Base-by-base conservation (phyloP, 78 protist species). In the Dictyostelium brefeldianum region DNA sequence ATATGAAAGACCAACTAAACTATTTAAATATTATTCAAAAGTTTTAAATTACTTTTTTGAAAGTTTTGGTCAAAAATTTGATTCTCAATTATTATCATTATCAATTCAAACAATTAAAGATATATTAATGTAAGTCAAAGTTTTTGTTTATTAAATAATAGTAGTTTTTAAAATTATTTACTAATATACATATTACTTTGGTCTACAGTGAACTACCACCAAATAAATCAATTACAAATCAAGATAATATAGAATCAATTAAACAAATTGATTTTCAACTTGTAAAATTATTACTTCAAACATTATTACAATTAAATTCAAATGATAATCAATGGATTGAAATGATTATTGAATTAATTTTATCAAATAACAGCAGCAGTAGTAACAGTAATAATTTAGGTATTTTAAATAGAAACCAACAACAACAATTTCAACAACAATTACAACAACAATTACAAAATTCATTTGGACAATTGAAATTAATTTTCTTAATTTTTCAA, bases 241-340 rank as follows among this genome's bases (percentile, higher is more conserved):
- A 62, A 22, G 70, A n/a, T 11, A 62, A 62, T 62, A 62, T 62
- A 62, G 70, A 62, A 25, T 62, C 12, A 62, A 62, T 62, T 22
- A 62, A 36, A 36, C 43, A 36, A 36, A 36, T 36, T 36, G 43
- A 36, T 36, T 36, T 36, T 36, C 43, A 1, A 2, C 43, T 36
- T 36, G 43, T 36, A 36, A 36, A 36, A 36, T 3, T 2, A 36
- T 36, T 36, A 36, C 43, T 36, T 36, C 43, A 36, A 36, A 36
- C 43, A 62, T 62, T 62, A 9, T 62, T 62, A 25, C 70, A 25
- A 25, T 25, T 62, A 11, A 36, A 62, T 62, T 25, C 27, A 11
- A 62, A 62, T 11, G 70, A 62, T 62, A 29, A 62, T 25, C n/a
- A 18, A 62, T 62, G 70, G 70, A 5, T 62, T 62, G 18, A 62